Base-by-base conservation (phyloP, 2,329 filamentous ascomycete genomes). In the Alternaria gaisen region DNA sequence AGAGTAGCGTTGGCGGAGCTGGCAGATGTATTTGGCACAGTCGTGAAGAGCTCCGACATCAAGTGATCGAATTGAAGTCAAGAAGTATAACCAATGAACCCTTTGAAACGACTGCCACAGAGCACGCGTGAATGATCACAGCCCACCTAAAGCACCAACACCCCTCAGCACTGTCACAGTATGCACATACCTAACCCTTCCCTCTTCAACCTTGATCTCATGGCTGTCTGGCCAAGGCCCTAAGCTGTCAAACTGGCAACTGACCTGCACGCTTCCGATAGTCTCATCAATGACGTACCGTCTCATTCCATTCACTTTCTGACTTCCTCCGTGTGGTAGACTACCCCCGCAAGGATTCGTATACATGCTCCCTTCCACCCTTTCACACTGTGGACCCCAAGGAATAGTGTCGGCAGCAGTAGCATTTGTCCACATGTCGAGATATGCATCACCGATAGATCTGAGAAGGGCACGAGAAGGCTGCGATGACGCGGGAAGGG, bases 21-120 rank as follows among this genome's bases (percentile, higher is more conserved):
- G 71, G 86, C 70, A 0, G 89, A 91, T 82, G 84, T 81, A 1
- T 90, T 90, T 75, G 88, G 82, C 0, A 90, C 87, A 0, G 80
- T 90, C 7, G 79, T 90, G 1, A 78, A 83, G 64, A 83, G 83
- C 66, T 74, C 66, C 22, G 83, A 85, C 30, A 82, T 85, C 67
- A 81, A 81, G 43, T 75, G 50, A 60, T 14, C 14, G n/a, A 18
- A 38, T 11, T 24, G 7, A n/a, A 22, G 22, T 12, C 24, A 20
- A 10, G 20, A 12, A 32, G 11, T 38, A 16, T 22, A 40, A 32
- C 9, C 30, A 12, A 40, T 24, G 9, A 1, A 38, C 18, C 2
- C 8, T 28, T 16, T n/a, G 14, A 9, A 12, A 44, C 20, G 26
- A 22, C 18, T 36, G 20, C 8, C 10, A 24, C 24, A 18, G 2